Evolutionary conservation across 495 filamentous ascomycete genomes (phyloP), one percentile per base, ranked within the genome.

Genomic region (Aspergillus ellipticus): DNA sequence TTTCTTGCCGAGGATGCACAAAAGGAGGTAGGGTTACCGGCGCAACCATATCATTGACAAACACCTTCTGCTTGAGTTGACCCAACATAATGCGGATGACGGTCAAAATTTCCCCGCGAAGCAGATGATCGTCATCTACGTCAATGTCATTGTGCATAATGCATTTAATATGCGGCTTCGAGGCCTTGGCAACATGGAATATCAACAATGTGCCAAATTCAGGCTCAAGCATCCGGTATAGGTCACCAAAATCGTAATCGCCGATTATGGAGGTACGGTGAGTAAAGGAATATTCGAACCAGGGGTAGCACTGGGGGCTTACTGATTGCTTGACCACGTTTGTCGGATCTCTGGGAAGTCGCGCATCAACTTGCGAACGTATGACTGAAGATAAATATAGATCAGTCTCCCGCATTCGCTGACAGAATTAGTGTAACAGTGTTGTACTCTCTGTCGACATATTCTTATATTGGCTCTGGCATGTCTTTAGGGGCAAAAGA

Each of bases 191-290:
- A 26, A 55, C 41, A 42, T 55, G 41, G 8, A 19, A 15, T 24
- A 55, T 49, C 15, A 9, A 33, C 7, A 49, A 49, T 7, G 41
- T 47, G 31, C 53, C 53, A 55, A 49, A 55, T 22, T 41, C 53
- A 42, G 53, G 53, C 53, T 49, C 17, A 24, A 26, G n/a, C 6
- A 11, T 35, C 19, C 45, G 45, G 26, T 49, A 55, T 13, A 55
- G 42, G 29, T 46, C 24, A 3, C 54, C 24, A 29, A 57, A 51
- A 29, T 26, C 28, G 48, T 57, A 51, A 49, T 57, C 54, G 16
- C 48, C 54, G 48, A 57, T 49, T 5, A 47, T 57, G 39, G 17
- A 29, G 54, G 76, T 76, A 20, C 15, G 41, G 19, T 54, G 51
- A 54, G 51, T 45, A 45, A 17, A 11, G 21, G 26, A 19, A 33